A percentile compares a stretch with the other conserved stretches of the same genome.
Evolutionary conservation across 2,329 filamentous ascomycete species (phyloP).

Genomic region (Diaporthe vexans): DNA sequence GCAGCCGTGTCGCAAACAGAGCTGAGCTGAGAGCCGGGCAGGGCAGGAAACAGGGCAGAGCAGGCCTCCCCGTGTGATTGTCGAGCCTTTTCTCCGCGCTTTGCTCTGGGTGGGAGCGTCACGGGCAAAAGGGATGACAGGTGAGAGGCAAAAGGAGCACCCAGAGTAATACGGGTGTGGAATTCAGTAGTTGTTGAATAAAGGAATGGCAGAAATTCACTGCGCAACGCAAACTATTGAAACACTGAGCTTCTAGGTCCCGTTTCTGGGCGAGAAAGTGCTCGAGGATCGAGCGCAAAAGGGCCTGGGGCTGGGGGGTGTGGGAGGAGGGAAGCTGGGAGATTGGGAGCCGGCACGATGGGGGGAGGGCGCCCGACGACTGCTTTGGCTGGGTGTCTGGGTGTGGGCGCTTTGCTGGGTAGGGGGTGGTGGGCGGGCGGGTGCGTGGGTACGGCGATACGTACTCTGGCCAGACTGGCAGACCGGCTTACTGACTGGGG

Average conservation of each 20-base stretch:
- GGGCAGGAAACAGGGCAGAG: not conserved
- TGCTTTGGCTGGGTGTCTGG: slow-evolving; percentile 8
- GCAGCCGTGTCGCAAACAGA: slow-evolving; percentile 22
- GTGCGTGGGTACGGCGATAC: slow-evolving; percentile 15
- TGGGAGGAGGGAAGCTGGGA: slow-evolving; percentile 23
- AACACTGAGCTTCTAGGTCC: slow-evolving; percentile 39
- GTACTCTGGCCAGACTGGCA: slow-evolving; percentile 15
- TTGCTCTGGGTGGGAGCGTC: slow-evolving; percentile 26
- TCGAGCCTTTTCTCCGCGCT: slow-evolving; percentile 18
- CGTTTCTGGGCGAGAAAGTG: slow-evolving; percentile 35
- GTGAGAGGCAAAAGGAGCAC: slow-evolving; percentile 4
- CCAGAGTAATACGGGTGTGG: slow-evolving; percentile 9
- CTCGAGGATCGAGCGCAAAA: slow-evolving; percentile 40
- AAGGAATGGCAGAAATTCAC: slow-evolving; percentile 4
- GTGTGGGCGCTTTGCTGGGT: slow-evolving; percentile 6
- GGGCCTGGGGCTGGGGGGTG: slow-evolving; percentile 33
- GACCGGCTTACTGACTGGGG: slow-evolving; percentile 13
- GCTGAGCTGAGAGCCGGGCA: slow-evolving; percentile 15
- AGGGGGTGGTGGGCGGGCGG: slow-evolving; percentile 24
- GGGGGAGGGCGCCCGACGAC: slow-evolving; percentile 36
- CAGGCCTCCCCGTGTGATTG: slow-evolving; percentile 19
- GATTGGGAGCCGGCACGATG: slow-evolving; percentile 24
- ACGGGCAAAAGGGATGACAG: slow-evolving; percentile 20
- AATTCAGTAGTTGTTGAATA: slow-evolving; percentile 32
- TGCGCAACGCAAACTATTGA: slow-evolving; percentile 36